These are phyloP conservation scores for Cladophialophora carrionii DNA, from an alignment of 2,329 filamentous ascomycete species.

Conservation along the genomic window DNA sequence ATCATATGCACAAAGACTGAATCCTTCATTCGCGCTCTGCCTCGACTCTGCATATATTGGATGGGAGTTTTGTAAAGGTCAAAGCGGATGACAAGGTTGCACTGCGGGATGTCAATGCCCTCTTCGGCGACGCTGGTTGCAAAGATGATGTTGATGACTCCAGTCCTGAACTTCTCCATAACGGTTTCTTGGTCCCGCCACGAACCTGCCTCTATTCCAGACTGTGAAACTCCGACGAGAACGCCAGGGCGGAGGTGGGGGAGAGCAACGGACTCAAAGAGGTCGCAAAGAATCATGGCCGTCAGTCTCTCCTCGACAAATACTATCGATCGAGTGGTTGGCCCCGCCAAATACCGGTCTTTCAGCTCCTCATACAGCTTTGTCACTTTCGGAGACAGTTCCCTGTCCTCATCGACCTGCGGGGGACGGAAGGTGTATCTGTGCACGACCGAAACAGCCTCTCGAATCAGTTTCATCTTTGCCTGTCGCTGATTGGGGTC, in stretches of 20 bases:
- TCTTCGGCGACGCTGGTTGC: conserved; percentile 69
- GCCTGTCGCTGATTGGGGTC: conserved; percentile 24
- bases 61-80: conserved; percentile 89
- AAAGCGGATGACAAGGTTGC: conserved; percentile 71
- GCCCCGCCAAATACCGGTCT: conserved; percentile 63
- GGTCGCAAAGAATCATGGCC: conserved; percentile 70
- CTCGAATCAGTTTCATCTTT: conserved; percentile 22
- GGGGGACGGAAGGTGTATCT: conserved; percentile 28
- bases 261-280: conserved; percentile 65
- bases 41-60: conserved; percentile 90
- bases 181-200: conserved; percentile 74
- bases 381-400: conserved; percentile 67
- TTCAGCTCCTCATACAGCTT: conserved; percentile 64
- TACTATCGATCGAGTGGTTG: conserved; percentile 74
- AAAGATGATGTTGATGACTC: conserved; percentile 64
- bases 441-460: conserved; percentile 29
- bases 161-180: conserved; percentile 66
- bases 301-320: conserved; percentile 82
- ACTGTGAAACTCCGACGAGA: conserved; percentile 64
- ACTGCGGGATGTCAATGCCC: conserved; percentile 68
- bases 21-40: conserved; percentile 74
- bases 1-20: conserved; percentile 86
- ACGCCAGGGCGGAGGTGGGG: conserved; percentile 63
- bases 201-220: conserved; percentile 65
- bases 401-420: conserved; percentile 13